Percentiles rank a stretch among this genome's conserved stretches.
These are phyloP conservation scores for Ascochyta fabae DNA, from an alignment of 2,329 filamentous ascomycete genomes.

Conservation along the genomic window DNA sequence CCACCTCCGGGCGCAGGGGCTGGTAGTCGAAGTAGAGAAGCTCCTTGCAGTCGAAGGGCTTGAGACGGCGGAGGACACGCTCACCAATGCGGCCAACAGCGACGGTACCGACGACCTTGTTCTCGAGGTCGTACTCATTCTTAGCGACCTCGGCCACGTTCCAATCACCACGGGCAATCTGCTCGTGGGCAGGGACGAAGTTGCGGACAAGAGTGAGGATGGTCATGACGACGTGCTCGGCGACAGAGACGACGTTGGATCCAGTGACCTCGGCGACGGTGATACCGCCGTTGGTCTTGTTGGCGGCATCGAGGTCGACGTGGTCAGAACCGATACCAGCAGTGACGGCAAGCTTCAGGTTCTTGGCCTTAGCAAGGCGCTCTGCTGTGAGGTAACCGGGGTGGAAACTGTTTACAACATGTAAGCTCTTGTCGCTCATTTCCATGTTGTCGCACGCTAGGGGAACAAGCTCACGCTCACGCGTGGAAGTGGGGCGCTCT, in stretches of 20 bases:
- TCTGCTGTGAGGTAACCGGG: constrained; percentile 96
- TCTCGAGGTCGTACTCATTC: constrained; percentile 97
- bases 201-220: constrained; percentile 96
- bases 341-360: constrained; percentile 95
- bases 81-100: constrained; percentile 97
- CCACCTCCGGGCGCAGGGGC: constrained; percentile 80
- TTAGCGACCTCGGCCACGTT: constrained; percentile 95
- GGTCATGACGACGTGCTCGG: constrained; percentile 99
- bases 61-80: constrained; percentile 93
- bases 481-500: constrained; percentile 38
- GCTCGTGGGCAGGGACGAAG: constrained; percentile 97
- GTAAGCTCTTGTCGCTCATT: constrained; percentile 9
- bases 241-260: constrained; percentile 97
- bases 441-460: constrained; percentile 5
- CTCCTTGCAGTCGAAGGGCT: constrained; percentile 99
- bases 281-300: constrained; percentile 97
- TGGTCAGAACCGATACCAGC: constrained; percentile 99
- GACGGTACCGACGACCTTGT: constrained; percentile 97
- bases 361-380: constrained; percentile 97
- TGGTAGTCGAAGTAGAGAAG: constrained; percentile 99
- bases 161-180: constrained; percentile 89
- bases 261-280: constrained; percentile 98
- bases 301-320: constrained; percentile 94
- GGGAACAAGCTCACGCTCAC: constrained; percentile 15
- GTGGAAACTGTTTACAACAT: constrained; percentile 75